Conservation (phyloP, 345 rosid genomes). For the Bruguiera sexangula region DNA sequence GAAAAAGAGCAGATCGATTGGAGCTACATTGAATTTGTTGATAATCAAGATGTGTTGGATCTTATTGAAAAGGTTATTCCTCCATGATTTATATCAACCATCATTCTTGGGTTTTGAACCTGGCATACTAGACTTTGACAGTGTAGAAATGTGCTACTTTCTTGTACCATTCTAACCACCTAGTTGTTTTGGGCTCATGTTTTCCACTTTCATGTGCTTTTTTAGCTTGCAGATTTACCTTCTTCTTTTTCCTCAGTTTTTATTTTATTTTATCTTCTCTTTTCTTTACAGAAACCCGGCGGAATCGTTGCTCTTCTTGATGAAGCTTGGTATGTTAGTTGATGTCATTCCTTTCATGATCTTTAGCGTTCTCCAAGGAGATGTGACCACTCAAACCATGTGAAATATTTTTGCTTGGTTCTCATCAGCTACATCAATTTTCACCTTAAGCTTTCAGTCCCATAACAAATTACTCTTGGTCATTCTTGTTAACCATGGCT, state of each 20-base stretch:
- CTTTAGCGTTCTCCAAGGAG: too few relatives aligned
- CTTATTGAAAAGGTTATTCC: slow-evolving; percentile 77
- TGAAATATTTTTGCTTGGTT: background rate
- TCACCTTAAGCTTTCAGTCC: slow-evolving; percentile 3
- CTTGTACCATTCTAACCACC: background rate
- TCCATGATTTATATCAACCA: slow-evolving; percentile 2
- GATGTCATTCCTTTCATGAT: slow-evolving; percentile 2
- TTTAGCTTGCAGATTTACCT: background rate
- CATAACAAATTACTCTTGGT: slow-evolving; percentile 12
- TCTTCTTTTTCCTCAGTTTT: background rate
- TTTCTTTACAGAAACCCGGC: slow-evolving; percentile 66
- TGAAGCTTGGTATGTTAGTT: slow-evolving; percentile 72
- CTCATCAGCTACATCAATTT: background rate
- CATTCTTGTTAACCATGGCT: slow-evolving; percentile 11
- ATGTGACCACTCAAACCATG: background rate
- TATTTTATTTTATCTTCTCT: background rate
- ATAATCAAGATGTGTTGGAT: slow-evolving; percentile 93
- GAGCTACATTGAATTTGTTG: slow-evolving; percentile 98
- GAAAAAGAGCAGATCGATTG: slow-evolving; percentile 89
- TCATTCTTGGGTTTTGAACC: background rate
- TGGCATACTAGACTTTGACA: background rate
- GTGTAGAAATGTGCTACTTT: background rate
- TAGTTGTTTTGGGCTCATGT: background rate
- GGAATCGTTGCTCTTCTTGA: slow-evolving; percentile 81
- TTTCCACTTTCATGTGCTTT: background rate